Conservation (phyloP, 1,284 basidiomycete species). For the Cystobasidium sp. region DNA sequence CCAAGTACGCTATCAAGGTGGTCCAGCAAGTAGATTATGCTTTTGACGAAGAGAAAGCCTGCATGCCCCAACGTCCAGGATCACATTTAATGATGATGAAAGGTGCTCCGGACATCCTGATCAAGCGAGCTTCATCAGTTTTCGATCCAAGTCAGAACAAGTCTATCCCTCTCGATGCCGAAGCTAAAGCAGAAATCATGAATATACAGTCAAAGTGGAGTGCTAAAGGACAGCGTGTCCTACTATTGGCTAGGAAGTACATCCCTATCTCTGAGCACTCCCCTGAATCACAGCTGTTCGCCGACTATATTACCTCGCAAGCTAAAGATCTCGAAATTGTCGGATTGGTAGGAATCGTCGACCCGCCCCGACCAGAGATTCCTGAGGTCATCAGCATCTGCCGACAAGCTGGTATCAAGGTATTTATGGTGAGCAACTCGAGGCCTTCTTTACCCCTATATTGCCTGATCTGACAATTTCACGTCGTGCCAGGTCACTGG, state of each 20-base stretch:
- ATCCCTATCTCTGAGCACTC: slow-evolving; percentile 55
- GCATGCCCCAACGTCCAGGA: slow-evolving; percentile 56
- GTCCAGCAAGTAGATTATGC: not conserved
- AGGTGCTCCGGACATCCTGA: slow-evolving; percentile 67
- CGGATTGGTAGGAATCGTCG: slow-evolving; percentile 68
- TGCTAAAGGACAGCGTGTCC: slow-evolving; percentile 66
- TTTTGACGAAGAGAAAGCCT: slow-evolving; percentile 5
- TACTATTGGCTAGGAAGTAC: slow-evolving; percentile 60
- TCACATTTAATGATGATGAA: slow-evolving; percentile 62
- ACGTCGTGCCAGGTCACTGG: slow-evolving; percentile 62
- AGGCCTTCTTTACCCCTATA: not conserved
- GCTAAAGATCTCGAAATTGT: slow-evolving; percentile 64
- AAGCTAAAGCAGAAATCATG: slow-evolving; percentile 54
- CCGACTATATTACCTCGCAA: slow-evolving; percentile 49
- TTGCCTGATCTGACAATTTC: not conserved
- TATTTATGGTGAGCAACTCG: slow-evolving; percentile 62
- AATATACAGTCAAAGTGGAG: slow-evolving; percentile 64
- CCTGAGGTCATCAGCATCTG: slow-evolving; percentile 63
- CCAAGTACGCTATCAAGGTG: slow-evolving; percentile 68
- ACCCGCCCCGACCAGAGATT: slow-evolving; percentile 68
- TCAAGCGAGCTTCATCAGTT: slow-evolving; percentile 57
- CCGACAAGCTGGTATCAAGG: slow-evolving; percentile 62
- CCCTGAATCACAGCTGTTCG: slow-evolving; percentile 56
- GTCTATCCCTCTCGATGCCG: slow-evolving; percentile 57
- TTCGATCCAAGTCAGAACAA: slow-evolving; percentile 56